Conservation (phyloP, 202 grass and related monocot genomes). For the Eragrostis tef region DNA sequence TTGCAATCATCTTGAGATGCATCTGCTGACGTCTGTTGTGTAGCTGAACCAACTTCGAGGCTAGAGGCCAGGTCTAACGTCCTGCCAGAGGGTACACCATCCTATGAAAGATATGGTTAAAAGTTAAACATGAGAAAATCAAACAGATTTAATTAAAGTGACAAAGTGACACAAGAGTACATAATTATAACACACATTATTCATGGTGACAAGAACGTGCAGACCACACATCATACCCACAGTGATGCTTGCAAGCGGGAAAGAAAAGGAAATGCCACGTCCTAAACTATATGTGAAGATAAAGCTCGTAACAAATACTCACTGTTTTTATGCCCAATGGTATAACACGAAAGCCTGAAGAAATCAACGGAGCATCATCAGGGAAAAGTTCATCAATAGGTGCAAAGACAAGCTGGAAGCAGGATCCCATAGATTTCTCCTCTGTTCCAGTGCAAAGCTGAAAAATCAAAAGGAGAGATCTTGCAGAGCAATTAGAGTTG, state of each 20-base stretch:
- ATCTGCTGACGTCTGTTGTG: conserved; percentile 48
- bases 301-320: conserved; percentile 37
- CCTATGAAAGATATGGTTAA: conserved; percentile 59
- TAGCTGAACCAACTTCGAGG: conserved; percentile 76
- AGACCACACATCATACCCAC: not conserved
- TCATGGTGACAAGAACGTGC: not conserved
- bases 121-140: conserved; percentile 13
- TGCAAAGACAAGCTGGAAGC: conserved; percentile 98
- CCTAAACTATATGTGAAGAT: conserved; percentile 4
- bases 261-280: conserved; percentile 11
- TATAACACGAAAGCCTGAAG: conserved; percentile 95
- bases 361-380: conserved; percentile 85
- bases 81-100: conserved; percentile 63
- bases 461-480: conserved; percentile 75
- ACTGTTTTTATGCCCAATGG: conserved; percentile 90
- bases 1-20: conserved; percentile 51
- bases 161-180: not conserved
- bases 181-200: conserved; percentile 12
- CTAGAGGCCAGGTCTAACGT: conserved; percentile 94
- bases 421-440: conserved; percentile 94
- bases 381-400: conserved; percentile 94
- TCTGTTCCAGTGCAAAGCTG: conserved; percentile 97
- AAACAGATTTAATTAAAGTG: conserved; percentile 2
- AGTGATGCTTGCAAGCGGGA: not conserved
- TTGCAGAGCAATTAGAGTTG: conserved; percentile 89